Evolutionary conservation across 805 yeast species (phyloP), one percentile per base, ranked within the genome.

Genomic region (Cyberlindnera misumaiensis): DNA sequence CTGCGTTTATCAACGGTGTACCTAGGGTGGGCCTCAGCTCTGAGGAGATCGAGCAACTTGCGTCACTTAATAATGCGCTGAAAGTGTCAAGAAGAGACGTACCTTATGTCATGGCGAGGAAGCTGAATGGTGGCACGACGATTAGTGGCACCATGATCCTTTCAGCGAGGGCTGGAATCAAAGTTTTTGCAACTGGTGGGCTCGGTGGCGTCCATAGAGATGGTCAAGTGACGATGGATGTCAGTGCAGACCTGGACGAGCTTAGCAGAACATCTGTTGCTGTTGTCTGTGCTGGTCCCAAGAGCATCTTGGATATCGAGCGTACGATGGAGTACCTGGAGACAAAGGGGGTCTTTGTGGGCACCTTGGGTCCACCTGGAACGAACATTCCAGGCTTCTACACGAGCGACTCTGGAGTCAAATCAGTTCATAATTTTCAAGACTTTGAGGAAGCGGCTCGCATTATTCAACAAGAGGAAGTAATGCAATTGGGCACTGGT

Each of bases 201-300:
- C 67, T 87, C 14, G 96, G 96, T 15, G 96, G 96, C 15, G 95
- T 86, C 10, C 95, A 87, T 51, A 70, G 85, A 40, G 83, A 83
- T 7, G 90, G 83, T 15, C 82, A 83, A 39, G 47, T 61, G 22
- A 76, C 88, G 2, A 72, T 85, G 78, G 96, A 87, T 58, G 67
- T 87, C 17, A 79, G 89, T 50, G 95, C 95, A 3, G 96, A 87
- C 59, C 69, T 87, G 45, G 89, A 86, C 35, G 96, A 87, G 54
- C 65, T 88, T 38, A 81, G 88, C 2, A 68, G 78, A 40, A 88
- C 95, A 0, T 85, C 89, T 0, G 87, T 87, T 2, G 78, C 87
- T 0, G 96, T 87, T n/a, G 89, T 87, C 9, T 87, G 96, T 56
- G 80, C 95, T 7, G 96, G 96, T 0, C 95, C 96, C 2, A 87